Conservation (phyloP, 2,329 filamentous ascomycete species). For the Fusarium subglutinans region DNA sequence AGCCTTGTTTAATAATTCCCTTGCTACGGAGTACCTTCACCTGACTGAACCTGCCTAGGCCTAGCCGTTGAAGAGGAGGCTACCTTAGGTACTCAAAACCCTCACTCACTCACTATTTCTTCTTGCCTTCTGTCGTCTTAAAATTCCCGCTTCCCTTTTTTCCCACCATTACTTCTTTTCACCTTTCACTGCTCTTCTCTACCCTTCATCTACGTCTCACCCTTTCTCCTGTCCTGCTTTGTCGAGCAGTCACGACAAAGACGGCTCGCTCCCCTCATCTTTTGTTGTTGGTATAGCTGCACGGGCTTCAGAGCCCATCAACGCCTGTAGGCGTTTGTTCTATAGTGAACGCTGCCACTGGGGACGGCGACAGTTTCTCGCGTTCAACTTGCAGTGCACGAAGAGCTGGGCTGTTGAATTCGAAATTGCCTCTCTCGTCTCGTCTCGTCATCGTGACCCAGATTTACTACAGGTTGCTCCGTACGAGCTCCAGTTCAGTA, state of each 20-base stretch:
- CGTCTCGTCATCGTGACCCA: slow-evolving; percentile 12
- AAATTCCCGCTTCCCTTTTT: slow-evolving; percentile 42
- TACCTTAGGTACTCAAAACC: slow-evolving; percentile 29
- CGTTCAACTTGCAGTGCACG: background rate
- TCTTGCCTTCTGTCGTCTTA: slow-evolving; percentile 35
- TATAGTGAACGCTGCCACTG: slow-evolving; percentile 31
- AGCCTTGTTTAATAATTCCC: background rate
- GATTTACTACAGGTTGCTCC: background rate
- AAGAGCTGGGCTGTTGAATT: background rate
- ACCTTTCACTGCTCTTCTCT: slow-evolving; percentile 7
- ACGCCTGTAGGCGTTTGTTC: slow-evolving; percentile 34
- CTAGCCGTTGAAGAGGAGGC: background rate
- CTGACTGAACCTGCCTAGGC: background rate
- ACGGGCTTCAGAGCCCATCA: slow-evolving; percentile 38
- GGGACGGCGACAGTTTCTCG: slow-evolving; percentile 2
- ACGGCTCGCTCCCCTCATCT: slow-evolving; percentile 21
- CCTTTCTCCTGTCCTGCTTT: slow-evolving; percentile 14
- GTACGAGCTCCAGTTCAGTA: background rate
- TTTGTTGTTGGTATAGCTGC: slow-evolving; percentile 29
- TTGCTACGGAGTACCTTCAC: background rate
- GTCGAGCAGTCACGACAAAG: slow-evolving; percentile 29
- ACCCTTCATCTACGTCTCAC: background rate
- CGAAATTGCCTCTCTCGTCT: background rate
- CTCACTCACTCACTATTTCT: slow-evolving; percentile 37
- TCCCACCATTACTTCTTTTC: slow-evolving; percentile 27